A percentile compares a stretch with the other conserved stretches of the same genome.
Evolutionary conservation across 306 rosid genomes (phyloP).

Genomic region (Notholithocarpus densiflorus): DNA sequence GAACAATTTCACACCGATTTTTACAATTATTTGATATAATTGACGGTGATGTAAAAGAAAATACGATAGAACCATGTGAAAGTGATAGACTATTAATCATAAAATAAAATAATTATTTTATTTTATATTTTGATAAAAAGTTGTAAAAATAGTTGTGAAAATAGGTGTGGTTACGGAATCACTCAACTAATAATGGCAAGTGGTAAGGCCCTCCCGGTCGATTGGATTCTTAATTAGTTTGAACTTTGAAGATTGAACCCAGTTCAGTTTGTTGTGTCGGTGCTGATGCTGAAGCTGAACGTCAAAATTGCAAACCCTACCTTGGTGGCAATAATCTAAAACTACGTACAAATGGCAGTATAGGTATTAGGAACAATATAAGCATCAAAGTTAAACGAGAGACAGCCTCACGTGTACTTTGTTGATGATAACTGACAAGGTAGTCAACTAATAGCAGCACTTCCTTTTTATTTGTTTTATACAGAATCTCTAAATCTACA

Average conservation of each 20-base stretch:
- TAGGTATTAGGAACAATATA: too few relatives aligned
- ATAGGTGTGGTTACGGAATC: too few relatives aligned
- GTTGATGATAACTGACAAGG: not conserved
- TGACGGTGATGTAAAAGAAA: too few relatives aligned
- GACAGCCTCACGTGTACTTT: not conserved
- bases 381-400: not conserved
- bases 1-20: too few relatives aligned
- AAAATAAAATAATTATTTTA: too few relatives aligned
- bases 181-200: too few relatives aligned
- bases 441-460: not conserved
- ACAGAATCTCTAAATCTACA: not conserved
- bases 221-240: not conserved
- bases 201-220: not conserved
- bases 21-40: too few relatives aligned
- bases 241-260: not conserved
- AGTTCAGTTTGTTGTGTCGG: not conserved
- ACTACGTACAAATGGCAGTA: not conserved
- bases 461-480: not conserved
- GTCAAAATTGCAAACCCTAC: not conserved
- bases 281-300: not conserved
- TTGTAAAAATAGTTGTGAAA: too few relatives aligned
- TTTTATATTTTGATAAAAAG: too few relatives aligned
- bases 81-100: too few relatives aligned
- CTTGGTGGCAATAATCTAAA: not conserved
- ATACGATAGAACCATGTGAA: too few relatives aligned